These are phyloP conservation scores for Adiantum capillusveneris DNA, from an alignment of 75 land plant genomes.

Conservation along the genomic window DNA sequence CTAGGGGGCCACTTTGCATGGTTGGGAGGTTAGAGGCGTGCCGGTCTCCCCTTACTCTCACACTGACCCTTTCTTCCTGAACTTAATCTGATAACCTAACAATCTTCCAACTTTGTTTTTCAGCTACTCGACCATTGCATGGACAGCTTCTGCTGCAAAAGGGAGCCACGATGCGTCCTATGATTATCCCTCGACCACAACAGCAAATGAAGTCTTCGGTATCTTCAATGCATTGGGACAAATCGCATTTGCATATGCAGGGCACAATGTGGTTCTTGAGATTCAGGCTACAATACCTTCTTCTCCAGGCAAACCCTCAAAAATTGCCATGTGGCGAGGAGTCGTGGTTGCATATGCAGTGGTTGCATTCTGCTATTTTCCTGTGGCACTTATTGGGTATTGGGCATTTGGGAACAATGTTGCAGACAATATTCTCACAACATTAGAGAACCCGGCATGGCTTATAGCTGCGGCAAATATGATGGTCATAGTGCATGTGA, in stretches of 20 bases:
- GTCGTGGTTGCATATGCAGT: conserved; percentile 64
- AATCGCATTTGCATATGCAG: conserved; percentile 81
- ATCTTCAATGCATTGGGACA: conserved; percentile 70
- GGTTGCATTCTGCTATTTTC: conserved; percentile 77
- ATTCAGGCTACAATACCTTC: conserved; percentile 96
- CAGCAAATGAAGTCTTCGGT: conserved; percentile 38
- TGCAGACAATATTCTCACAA: conserved; percentile 53
- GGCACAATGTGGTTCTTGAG: conserved; percentile 83
- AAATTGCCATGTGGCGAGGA: conserved; percentile 82
- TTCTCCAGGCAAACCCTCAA: conserved; percentile 70
- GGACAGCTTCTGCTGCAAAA: conserved; percentile 29
- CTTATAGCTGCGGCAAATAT: conserved; percentile 80
- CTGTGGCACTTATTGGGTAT: conserved; percentile 75
- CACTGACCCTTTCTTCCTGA: no score
- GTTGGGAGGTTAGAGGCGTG: no score
- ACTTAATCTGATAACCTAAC: no score
- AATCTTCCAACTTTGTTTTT: no score
- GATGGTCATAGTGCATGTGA: conserved; percentile 89
- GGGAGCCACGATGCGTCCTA: conserved; percentile 49
- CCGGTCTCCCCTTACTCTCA: no score
- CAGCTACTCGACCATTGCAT: conserved; percentile 73
- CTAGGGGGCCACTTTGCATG: no score
- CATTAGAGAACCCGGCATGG: conserved; percentile 56
- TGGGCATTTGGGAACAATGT: conserved; percentile 82
- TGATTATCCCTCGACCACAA: conserved; percentile 19